Evolutionary conservation across 148 eudicot genomes (phyloP), one percentile per base, ranked within the genome.

Genomic region (Silene latifolia): DNA sequence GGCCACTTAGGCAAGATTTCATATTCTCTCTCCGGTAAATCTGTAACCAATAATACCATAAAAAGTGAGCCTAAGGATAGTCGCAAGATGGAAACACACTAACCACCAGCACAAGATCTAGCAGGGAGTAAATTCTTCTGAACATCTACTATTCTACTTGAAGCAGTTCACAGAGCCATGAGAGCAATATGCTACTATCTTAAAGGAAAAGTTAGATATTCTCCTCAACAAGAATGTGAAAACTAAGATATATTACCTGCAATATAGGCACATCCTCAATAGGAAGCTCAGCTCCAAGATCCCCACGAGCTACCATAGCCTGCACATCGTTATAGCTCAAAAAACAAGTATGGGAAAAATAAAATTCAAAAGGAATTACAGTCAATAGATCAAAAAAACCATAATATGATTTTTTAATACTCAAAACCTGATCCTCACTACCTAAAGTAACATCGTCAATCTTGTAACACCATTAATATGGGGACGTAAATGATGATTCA

Each of bases 241-340:
- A 23, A 8, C n/a, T n/a, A n/a, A 58, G 14, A 72, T 8, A 7
- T 21, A 58, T 72, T 88, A 95, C 99, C 99, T 95, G 99, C 82
- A 92, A 84, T 79, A 95, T 74, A 72, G 99, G 99, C 76, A 95
- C 99, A 63, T 95, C 99, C 84, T 95, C 99, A 76, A 95, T 92
- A 66, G 99, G 99, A 78, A 95, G 96, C 86, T 95, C 99, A 68
- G 99, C 99, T 84, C 99, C 99, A 75, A 95, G 92, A 79, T 95
- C 99, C 57, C 99, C 99, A 83, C 99, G 99, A 77, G 99, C 99
- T 66, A 95, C 99, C 99, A 95, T 95, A 61, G 99, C 99, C 99
- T 95, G 69, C 8, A 71, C 42, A 71, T 32, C 73, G 65, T 58
- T 32, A 75, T 29, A 47, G n/a, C 20, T n/a, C 15, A 63, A 58